Evolutionary conservation across 306 rosid species (phyloP), one percentile per base, ranked within the genome.

Genomic region (Inga laurina): DNA sequence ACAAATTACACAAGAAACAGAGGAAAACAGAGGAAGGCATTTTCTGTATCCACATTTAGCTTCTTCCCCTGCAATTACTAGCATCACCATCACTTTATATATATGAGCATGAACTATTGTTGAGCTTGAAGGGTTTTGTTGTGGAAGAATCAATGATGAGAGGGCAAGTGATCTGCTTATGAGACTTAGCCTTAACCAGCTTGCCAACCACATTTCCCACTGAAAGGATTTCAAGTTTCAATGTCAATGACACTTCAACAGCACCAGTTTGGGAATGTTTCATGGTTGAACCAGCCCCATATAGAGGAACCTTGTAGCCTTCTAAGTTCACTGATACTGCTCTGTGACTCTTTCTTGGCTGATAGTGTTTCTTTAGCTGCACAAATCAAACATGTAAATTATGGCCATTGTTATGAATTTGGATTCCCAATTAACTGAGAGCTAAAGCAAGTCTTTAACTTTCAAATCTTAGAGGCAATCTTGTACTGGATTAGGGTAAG

Each of bases 311-410:
- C 84, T 94, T 97, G 6, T 72, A 84, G 56, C 99, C 99, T 84
- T 81, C 88, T 10, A 88, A 2, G 56, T 83, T 88, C 80, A 88
- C 87, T 81, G 89, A 69, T 79, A 87, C 93, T 6, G 65, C 80
- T 7, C 94, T 80, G 79, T 80, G 84, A 82, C 99, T 97, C 65
- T 90, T 91, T 79, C 99, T 87, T 59, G 98, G 99, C 76, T 94
- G 97, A 83, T 88, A 94, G 83, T 91, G 87, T 82, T 94, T 96
- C 89, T 88, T 92, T 83, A 92, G 84, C 99, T 97, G 90, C 87
- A 86, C 88, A 86, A 21, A 65, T 24, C 18, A 74, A 32, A 68
- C 61, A 84, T 30, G 24, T 70, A 27, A 22, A 59, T 59, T 10
- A 59, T 24, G 27, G 15, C 7, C 39, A 30, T 66, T 8, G 30